Evolutionary conservation across 257 asterid genomes (phyloP), one percentile per base, ranked within the genome.

Genomic region (Nicotiana tabacum): DNA sequence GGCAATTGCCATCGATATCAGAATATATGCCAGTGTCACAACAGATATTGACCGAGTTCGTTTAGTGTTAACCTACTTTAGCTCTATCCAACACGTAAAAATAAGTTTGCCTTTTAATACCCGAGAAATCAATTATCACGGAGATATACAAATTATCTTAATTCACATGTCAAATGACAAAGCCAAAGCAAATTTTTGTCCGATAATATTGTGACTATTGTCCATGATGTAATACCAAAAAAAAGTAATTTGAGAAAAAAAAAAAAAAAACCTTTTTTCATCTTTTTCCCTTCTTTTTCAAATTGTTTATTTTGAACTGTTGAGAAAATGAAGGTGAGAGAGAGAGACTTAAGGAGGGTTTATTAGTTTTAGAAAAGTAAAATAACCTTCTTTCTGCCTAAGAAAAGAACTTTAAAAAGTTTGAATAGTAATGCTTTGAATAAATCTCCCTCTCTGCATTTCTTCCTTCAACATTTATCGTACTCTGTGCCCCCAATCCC

Each of bases 381-480:
- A 15, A 53, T 15, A 53, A 53, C n/a, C 58, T 13, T 11, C 56
- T 13, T 2, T 6, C 9, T 39, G 46, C 18, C 17, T 4, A 55
- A 55, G 60, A 55, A 13, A 15, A 55, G 6, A 67, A 0, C 15
- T 30, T 53, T 4, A 39, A 56, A 39, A 6, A 30, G 39, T 64
- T 43, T 64, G 21, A 12, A 56, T 15, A 56, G 6, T 15, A 27
- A 3, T 24, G 0, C 15, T 33, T 74, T 82, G 85, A 82, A 77
- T 35, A 82, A 18, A 83, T 70, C 85, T 74, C 82, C 82, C 85
- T 60, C 76, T 76, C 35, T 55, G 48, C 2, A 29, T 68, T 2
- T 65, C 39, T 21, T 15, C 35, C 15, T n/a, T 48, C 62, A 74
- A 16, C 3, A 55, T 46, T 66, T 39, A 46, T 80, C 77, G 27